Base-by-base conservation (phyloP, 305 asterid genomes). In the Coffea humblotiana region DNA sequence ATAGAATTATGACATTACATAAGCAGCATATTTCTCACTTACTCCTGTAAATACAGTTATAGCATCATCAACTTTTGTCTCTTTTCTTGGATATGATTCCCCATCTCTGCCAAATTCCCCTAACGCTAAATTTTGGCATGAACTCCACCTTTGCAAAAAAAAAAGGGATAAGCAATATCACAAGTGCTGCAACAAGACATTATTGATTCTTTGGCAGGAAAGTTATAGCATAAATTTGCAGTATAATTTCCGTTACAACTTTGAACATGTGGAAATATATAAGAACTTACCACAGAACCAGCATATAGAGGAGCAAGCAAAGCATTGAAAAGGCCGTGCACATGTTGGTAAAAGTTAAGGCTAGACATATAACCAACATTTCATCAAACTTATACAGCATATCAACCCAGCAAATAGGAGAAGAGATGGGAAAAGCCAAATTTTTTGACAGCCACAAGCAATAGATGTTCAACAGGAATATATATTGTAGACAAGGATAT, bases 51-150 rank as follows among this genome's bases (percentile, higher is more conserved):
- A 96, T 77, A 92, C 99, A 23, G 98, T 90, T 75, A 94, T 78
- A 78, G 97, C 95, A 79, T 91, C 90, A 54, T 84, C 84, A 2
- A 84, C 64, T 89, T 90, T 95, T 63, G 83, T 82, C 82, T 88
- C 97, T 63, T 87, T 93, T 52, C 77, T 56, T 7, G 94, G 95
- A 82, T 91, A 92, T 66, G 99, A 96, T 86, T 96, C 98, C 77
- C 95, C 99, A 96, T 89, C 97, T 90, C 88, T 96, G 95, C 99
- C 99, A 96, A 85, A 96, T 88, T 80, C 98, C 99, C 72, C 99
- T 91, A 85, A 94, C 99, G 76, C 97, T 96, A 88, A 94, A 96
- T 84, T 94, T 94, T 67, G 97, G 97, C 91, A 96, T 90, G 88
- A 96, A 91, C 72, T 94, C 98, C 47, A 96, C 98, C 99, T 96